These are phyloP conservation scores for Corynascus novoguineensis DNA, from an alignment of 495 filamentous ascomycete genomes.

Conservation along the genomic window DNA sequence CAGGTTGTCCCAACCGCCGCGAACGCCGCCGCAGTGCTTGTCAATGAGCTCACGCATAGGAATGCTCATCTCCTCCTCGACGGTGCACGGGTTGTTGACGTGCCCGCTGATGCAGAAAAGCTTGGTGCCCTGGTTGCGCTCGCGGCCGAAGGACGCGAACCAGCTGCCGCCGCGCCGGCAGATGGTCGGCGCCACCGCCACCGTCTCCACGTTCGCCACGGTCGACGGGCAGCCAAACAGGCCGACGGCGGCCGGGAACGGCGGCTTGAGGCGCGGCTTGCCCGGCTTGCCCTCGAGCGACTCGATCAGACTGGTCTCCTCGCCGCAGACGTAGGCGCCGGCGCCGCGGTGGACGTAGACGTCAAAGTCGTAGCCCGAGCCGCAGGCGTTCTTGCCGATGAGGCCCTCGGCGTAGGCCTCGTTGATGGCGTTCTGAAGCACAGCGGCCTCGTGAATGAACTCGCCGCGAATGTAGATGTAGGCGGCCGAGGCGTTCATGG, in stretches of 20 bases:
- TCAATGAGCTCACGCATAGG: constrained; percentile 91
- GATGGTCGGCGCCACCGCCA: constrained; percentile 94
- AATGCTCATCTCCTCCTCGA: constrained; percentile 99
- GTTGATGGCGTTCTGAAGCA: constrained; percentile 91
- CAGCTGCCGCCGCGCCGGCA: constrained; percentile 85
- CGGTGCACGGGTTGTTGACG: constrained; percentile 96
- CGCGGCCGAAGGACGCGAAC: constrained; percentile 90
- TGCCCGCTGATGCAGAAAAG: constrained; percentile 98
- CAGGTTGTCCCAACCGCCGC: constrained; percentile 96
- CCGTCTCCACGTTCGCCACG: constrained; percentile 95
- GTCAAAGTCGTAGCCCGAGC: constrained; percentile 95
- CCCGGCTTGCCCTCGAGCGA: constrained; percentile 97
- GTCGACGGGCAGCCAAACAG: constrained; percentile 97
- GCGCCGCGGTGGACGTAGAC: constrained; percentile 94
- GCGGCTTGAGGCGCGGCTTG: constrained; percentile 96
- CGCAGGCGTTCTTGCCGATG: constrained; percentile 97
- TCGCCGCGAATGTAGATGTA: constrained; percentile 99
- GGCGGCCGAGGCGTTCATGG: constrained; percentile 96
- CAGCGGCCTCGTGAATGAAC: constrained; percentile 94
- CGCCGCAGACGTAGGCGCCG: constrained; percentile 95
- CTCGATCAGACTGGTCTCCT: constrained; percentile 96
- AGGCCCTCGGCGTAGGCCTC: constrained; percentile 91
- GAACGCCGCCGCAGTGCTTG: constrained; percentile 93
- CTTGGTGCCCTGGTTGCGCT: constrained; percentile 94
- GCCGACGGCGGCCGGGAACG: constrained; percentile 94